Evolutionary conservation across 495 filamentous ascomycete genomes (phyloP).

Genomic region (Aspergillus biplanus): DNA sequence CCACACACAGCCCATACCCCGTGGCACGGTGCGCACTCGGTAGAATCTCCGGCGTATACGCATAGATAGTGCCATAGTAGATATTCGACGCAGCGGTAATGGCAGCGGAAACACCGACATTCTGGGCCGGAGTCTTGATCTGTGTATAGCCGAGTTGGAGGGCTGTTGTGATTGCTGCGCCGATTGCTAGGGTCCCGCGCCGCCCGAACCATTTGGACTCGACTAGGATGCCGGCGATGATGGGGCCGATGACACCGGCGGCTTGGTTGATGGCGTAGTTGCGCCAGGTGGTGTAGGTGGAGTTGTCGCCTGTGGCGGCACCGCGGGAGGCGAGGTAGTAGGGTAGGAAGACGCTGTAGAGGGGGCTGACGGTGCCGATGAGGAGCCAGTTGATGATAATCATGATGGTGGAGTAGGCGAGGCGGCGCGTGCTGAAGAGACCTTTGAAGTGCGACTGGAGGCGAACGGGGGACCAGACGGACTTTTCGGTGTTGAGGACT

Average conservation of each 20-base stretch:
- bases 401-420: constrained; percentile 34
- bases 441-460: constrained; percentile 33
- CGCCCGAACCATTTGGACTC: constrained; percentile 39
- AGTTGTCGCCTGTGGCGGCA: constrained; percentile 28
- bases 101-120: constrained; percentile 43
- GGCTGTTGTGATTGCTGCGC: constrained; percentile 44
- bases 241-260: constrained; percentile 42
- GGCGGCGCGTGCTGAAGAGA: constrained; percentile 29
- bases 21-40: constrained; percentile 48
- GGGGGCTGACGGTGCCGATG: constrained; percentile 40
- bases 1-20: constrained; percentile 45
- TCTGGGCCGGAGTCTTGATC: constrained; percentile 43
- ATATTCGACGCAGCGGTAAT: constrained; percentile 49
- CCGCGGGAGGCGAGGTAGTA: constrained; percentile 42
- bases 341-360: constrained; percentile 41
- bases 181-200: constrained; percentile 42
- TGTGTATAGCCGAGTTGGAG: constrained; percentile 51
- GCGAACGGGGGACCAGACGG: constrained; percentile 34
- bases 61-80: constrained; percentile 52
- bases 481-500: constrained; percentile 35
- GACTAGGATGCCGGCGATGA: constrained; percentile 42
- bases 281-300: constrained; percentile 41
- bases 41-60: constrained; percentile 50
- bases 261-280: constrained; percentile 51
- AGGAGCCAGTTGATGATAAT: constrained; percentile 45